Evolutionary conservation across 805 yeast species (phyloP).

Genomic region (Cyberlindnera saturnus): DNA sequence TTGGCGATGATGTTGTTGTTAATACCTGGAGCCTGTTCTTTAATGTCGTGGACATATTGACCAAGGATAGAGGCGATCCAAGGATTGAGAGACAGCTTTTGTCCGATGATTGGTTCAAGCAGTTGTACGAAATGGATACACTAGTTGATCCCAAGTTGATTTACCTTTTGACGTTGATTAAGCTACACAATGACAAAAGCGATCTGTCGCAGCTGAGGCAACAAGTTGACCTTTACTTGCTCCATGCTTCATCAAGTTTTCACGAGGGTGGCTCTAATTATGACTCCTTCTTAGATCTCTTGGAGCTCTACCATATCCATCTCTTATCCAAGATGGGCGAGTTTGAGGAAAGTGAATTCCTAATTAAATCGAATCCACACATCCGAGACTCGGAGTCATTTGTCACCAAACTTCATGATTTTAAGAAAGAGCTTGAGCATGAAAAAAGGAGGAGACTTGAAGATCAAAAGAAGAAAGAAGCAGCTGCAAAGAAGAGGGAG

Average conservation of each 20-base stretch:
- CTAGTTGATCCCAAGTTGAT: conserved; percentile 18
- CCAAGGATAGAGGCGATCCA: conserved; percentile 6
- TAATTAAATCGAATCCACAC: conserved; percentile 16
- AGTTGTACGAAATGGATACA: conserved; percentile 6
- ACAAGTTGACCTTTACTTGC: conserved; percentile 18
- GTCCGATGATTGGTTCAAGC: conserved; percentile 12
- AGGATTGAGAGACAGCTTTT: conserved; percentile 3
- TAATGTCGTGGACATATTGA: conserved; percentile 22
- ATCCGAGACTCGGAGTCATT: conserved; percentile 11
- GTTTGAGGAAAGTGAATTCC: conserved; percentile 17
- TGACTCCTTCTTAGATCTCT: conserved; percentile 12
- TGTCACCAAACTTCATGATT: conserved; percentile 8
- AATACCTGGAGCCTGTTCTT: conserved; percentile 23
- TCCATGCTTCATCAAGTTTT: conserved; percentile 6
- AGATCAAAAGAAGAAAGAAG: conserved; percentile 8
- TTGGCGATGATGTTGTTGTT: conserved; percentile 11
- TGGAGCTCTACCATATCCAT: conserved; percentile 20
- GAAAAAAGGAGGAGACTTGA: conserved; percentile 9
- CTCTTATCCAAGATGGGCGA: conserved; percentile 16
- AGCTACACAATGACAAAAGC: conserved; percentile 15
- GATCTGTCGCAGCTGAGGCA: conserved; percentile 14
- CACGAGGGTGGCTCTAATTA: conserved; percentile 1
- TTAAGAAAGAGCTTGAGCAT: conserved; percentile 6
- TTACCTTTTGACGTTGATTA: conserved; percentile 16
- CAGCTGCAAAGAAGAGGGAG: conserved; percentile 12